phyloP scores from a whole-genome alignment of 768 basidiomycete genomes.

The Coprinopsis sp. region DNA sequence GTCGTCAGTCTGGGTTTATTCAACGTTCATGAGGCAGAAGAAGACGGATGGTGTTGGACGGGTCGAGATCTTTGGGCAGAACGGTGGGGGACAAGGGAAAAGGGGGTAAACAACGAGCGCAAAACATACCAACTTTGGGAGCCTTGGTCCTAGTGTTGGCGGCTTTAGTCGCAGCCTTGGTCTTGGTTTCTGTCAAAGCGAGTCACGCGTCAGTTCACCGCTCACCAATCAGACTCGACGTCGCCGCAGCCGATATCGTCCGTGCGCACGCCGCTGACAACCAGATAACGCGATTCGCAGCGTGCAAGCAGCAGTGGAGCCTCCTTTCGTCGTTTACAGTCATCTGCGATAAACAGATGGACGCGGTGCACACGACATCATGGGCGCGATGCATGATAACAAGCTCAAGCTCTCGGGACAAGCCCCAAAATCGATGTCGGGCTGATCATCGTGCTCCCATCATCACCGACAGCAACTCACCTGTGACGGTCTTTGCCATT shows the following conservation, averaged over 20 bases:
- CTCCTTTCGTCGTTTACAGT: too few relatives aligned
- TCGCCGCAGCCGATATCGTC: too few relatives aligned
- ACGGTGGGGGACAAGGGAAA: conserved; percentile 5
- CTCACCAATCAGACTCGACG: too few relatives aligned
- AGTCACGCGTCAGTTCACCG: not conserved
- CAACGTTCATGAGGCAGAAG: too few relatives aligned
- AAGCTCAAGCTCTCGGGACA: not conserved
- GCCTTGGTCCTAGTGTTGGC: conserved; percentile 41
- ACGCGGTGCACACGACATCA: too few relatives aligned
- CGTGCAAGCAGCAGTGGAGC: too few relatives aligned
- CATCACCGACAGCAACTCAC: conserved; percentile 23
- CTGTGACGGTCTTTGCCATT: conserved; percentile 49
- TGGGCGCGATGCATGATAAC: not conserved
- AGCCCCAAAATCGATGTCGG: not conserved
- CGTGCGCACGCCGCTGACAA: too few relatives aligned
- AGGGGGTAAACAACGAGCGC: not conserved
- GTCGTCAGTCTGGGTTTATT: conserved; percentile 55
- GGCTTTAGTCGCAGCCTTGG: conserved; percentile 51
- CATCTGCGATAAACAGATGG: too few relatives aligned
- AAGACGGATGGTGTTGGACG: too few relatives aligned
- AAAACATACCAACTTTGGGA: conserved; percentile 28
- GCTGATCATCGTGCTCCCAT: not conserved
- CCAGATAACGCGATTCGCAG: too few relatives aligned
- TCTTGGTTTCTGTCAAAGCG: conserved; percentile 39
- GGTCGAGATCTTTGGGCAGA: too few relatives aligned